Evolutionary conservation across 495 filamentous ascomycete genomes (phyloP).

Genomic region (Podospora didyma): DNA sequence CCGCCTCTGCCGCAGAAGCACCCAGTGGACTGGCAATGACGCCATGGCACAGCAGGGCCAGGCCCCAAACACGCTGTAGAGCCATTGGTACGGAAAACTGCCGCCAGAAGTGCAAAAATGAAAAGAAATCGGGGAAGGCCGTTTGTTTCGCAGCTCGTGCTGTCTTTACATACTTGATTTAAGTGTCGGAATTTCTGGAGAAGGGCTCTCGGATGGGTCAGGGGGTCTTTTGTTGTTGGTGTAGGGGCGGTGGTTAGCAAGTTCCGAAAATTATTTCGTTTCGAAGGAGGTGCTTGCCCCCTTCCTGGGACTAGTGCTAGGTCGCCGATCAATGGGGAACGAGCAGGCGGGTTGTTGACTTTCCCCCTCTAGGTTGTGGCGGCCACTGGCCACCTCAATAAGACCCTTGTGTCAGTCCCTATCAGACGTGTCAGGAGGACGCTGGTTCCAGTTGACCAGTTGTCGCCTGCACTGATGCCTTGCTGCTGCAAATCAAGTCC

Average conservation of each 20-base stretch:
- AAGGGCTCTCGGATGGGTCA: too few species aligned
- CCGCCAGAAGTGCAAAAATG: neutral
- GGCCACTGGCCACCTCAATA: too few species aligned
- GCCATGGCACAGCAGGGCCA: constrained; percentile 32
- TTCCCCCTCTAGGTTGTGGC: neutral
- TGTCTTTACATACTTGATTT: neutral
- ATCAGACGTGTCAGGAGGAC: constrained; percentile 14
- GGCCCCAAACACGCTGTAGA: constrained; percentile 17
- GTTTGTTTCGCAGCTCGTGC: neutral
- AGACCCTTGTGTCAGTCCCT: neutral
- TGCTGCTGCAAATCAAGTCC: too few species aligned
- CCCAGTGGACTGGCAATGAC: constrained; percentile 27
- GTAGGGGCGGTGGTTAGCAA: too few species aligned
- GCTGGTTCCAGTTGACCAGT: neutral
- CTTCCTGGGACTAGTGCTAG: constrained; percentile 1
- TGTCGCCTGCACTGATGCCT: neutral
- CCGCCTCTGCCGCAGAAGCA: constrained; percentile 5
- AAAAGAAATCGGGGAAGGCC: neutral
- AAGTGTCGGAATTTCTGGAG: neutral
- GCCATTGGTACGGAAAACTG: constrained; percentile 12
- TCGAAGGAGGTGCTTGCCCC: constrained; percentile 1
- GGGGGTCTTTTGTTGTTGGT: too few species aligned
- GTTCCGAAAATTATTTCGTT: constrained; percentile 12
- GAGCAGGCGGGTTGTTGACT: neutral
- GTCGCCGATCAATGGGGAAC: too few species aligned